Percentiles rank a stretch among this genome's conserved stretches.
phyloP scores from a whole-genome alignment of 495 filamentous ascomycete species.

The Jackrogersella minutella region DNA sequence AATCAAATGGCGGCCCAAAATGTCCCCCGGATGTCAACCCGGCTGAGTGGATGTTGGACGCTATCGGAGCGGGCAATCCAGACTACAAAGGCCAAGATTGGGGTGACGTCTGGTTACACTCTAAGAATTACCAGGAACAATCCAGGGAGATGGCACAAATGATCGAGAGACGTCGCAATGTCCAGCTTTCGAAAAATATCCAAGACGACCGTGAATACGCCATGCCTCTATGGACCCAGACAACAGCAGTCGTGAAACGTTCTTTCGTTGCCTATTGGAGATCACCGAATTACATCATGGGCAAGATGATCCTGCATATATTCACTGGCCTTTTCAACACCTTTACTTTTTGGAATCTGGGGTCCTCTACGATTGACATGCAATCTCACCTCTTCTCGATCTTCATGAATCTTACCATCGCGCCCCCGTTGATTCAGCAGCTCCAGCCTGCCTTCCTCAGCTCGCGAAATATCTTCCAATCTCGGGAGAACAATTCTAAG shows the following conservation, averaged over 20 bases:
- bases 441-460: constrained; percentile 76
- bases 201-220: constrained; percentile 46
- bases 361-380: constrained; percentile 69
- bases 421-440: constrained; percentile 58
- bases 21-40: constrained; percentile 72
- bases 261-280: constrained; percentile 80
- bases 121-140: constrained; percentile 67
- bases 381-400: constrained; percentile 78
- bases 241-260: constrained; percentile 57
- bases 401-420: constrained; percentile 68
- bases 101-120: constrained; percentile 76
- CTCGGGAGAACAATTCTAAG: constrained; percentile 75
- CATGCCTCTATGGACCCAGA: constrained; percentile 48
- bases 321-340: constrained; percentile 69
- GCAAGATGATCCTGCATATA: constrained; percentile 57
- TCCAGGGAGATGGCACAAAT: constrained; percentile 57
- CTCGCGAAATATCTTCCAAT: constrained; percentile 73
- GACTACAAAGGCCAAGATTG: constrained; percentile 72
- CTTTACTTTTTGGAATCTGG: constrained; percentile 77
- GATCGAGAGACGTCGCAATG: constrained; percentile 24
- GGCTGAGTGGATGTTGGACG: constrained; percentile 89
- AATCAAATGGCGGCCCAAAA: constrained; percentile 69
- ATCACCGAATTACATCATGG: constrained; percentile 74
- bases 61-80: constrained; percentile 61
- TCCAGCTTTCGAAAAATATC: constrained; percentile 39